A percentile compares a stretch with the other conserved stretches of the same genome.
These are phyloP conservation scores for Dipodascus geniculatus DNA, from an alignment of 805 yeast species.

Conservation along the genomic window DNA sequence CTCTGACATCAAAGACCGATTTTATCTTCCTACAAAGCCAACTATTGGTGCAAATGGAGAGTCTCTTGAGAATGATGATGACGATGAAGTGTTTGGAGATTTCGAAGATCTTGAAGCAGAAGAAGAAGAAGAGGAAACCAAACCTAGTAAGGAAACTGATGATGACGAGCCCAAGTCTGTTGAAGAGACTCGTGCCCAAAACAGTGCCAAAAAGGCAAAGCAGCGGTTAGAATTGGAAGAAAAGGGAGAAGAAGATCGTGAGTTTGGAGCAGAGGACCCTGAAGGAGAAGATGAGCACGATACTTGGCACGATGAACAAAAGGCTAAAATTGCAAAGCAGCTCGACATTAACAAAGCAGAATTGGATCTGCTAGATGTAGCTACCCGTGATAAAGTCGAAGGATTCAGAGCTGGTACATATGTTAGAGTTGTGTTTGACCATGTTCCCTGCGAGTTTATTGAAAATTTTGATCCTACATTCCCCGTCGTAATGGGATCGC, in stretches of 20 bases:
- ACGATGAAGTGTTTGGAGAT: slow-evolving; percentile 26
- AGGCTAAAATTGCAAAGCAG: slow-evolving; percentile 94
- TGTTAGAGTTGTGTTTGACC: slow-evolving; percentile 75
- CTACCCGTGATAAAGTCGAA: slow-evolving; percentile 70
- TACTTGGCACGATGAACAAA: slow-evolving; percentile 96
- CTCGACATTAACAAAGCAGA: slow-evolving; percentile 77
- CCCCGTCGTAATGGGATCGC: slow-evolving; percentile 85
- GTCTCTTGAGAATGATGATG: slow-evolving; percentile 23
- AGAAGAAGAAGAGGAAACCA: slow-evolving; percentile 33
- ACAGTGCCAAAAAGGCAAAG: slow-evolving; percentile 84
- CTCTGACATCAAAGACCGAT: slow-evolving; percentile 13
- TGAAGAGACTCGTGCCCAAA: slow-evolving; percentile 52
- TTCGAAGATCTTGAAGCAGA: slow-evolving; percentile 39
- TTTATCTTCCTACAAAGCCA: slow-evolving; percentile 14
- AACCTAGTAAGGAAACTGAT: slow-evolving; percentile 22
- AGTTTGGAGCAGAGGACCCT: slow-evolving; percentile 68
- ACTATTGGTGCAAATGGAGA: slow-evolving; percentile 21
- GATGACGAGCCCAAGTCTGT: slow-evolving; percentile 31
- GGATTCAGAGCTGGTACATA: slow-evolving; percentile 92
- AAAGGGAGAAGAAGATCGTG: slow-evolving; percentile 57
- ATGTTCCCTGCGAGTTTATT: slow-evolving; percentile 80
- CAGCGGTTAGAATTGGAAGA: slow-evolving; percentile 83
- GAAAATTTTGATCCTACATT: slow-evolving; percentile 75
- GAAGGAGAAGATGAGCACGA: slow-evolving; percentile 65
- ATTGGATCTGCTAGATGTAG: slow-evolving; percentile 54